phyloP scores from a whole-genome alignment of 768 basidiomycete genomes.

The Lyophyllum atratum region DNA sequence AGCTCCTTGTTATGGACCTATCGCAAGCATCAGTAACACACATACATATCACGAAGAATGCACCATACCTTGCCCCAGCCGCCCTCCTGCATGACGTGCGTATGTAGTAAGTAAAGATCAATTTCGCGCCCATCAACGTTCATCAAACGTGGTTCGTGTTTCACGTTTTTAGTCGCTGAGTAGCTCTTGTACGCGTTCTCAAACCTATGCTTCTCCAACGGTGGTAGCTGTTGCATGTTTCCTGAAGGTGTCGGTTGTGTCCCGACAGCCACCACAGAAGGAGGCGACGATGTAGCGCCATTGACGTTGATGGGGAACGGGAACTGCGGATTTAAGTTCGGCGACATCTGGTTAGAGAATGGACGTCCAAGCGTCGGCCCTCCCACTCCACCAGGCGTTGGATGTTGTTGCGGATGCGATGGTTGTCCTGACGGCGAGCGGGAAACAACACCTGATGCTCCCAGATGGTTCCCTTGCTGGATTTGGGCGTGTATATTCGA shows the following conservation, averaged over 20 bases:
- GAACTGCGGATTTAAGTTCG: conserved; percentile 31
- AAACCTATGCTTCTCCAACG: conserved; percentile 55
- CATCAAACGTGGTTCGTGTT: conserved; percentile 41
- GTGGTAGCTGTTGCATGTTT: conserved; percentile 28
- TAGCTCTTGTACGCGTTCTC: conserved; percentile 52
- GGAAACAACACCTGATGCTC: conserved; percentile 30
- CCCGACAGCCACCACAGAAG: conserved; percentile 7
- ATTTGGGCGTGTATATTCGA: conserved; percentile 33
- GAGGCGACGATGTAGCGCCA: conserved; percentile 10
- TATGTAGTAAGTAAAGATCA: conserved; percentile 63
- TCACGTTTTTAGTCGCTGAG: conserved; percentile 41
- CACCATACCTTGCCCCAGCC: conserved; percentile 48
- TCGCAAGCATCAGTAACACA: conserved; percentile 9
- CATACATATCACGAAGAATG: not conserved
- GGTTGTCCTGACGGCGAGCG: conserved; percentile 37
- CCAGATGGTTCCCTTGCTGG: conserved; percentile 27
- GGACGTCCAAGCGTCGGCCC: conserved; percentile 16
- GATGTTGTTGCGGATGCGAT: conserved; percentile 34
- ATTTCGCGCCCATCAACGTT: conserved; percentile 55
- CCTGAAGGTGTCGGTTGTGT: conserved; percentile 11
- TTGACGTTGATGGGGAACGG: conserved; percentile 14
- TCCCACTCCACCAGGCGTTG: conserved; percentile 3
- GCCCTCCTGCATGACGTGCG: conserved; percentile 58
- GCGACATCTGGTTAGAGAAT: conserved; percentile 33
- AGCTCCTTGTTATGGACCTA: conserved; percentile 57